phyloP scores from a whole-genome alignment of 192 early-diverging fungal species.

The Gamsiella multidivaricata region DNA sequence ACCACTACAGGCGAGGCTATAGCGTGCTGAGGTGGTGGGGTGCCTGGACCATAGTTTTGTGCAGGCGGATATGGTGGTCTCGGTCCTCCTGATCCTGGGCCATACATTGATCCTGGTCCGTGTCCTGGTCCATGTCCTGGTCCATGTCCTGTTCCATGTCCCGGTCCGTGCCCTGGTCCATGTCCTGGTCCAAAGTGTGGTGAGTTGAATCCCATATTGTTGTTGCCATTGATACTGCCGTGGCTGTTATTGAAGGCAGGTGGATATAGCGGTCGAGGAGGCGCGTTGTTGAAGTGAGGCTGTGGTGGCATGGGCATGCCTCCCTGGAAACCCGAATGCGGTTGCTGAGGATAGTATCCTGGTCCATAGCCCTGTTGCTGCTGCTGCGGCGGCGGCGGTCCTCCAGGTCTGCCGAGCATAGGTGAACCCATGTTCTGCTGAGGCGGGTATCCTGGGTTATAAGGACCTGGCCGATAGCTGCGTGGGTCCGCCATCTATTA shows the following conservation, averaged over 20 bases:
- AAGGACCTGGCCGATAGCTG: constrained; percentile 13
- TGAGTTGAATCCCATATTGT: constrained; percentile 16
- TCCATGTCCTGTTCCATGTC: constrained; percentile 14
- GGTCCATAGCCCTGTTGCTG: constrained; percentile 12
- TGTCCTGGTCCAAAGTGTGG: constrained; percentile 7
- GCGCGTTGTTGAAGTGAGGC: constrained; percentile 15
- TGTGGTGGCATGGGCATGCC: constrained; percentile 26
- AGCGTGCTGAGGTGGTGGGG: constrained; percentile 11
- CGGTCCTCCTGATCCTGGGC: constrained; percentile 10
- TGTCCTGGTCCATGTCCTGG: constrained; percentile 15
- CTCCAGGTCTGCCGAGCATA: constrained; percentile 12
- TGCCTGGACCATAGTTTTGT: constrained; percentile 21
- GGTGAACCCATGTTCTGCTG: constrained; percentile 14
- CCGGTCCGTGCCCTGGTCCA: constrained; percentile 22
- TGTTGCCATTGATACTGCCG: neutral
- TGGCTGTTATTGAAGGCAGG: constrained; percentile 20
- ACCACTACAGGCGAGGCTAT: constrained; percentile 29
- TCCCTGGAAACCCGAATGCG: constrained; percentile 13
- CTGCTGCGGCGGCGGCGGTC: constrained; percentile 22
- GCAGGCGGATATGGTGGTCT: constrained; percentile 17
- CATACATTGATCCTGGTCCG: constrained; percentile 1
- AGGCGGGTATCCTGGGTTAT: constrained; percentile 23
- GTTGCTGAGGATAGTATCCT: constrained; percentile 22
- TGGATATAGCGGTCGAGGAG: neutral
- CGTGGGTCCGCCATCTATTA: constrained; percentile 41